phyloP scores from a whole-genome alignment of 2,329 filamentous ascomycete genomes.

The Fusarium brevicatenulatum region DNA sequence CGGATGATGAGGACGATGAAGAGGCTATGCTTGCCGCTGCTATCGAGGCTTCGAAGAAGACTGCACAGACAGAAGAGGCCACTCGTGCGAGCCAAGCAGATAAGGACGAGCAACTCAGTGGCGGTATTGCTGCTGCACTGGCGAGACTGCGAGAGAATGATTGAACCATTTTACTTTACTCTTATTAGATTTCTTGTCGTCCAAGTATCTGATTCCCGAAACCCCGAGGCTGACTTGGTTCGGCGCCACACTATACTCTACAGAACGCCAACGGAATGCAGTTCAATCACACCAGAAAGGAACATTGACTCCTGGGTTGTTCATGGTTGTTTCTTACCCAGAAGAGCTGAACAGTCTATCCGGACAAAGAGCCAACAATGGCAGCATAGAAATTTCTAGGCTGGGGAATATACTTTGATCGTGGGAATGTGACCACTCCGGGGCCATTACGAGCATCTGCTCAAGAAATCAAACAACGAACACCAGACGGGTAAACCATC shows the following conservation, averaged over 20 bases:
- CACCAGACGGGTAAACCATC: neutral
- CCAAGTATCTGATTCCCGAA: neutral
- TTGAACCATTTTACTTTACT: constrained; percentile 12
- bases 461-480: neutral
- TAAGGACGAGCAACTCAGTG: constrained; percentile 58
- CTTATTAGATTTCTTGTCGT: neutral
- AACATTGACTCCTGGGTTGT: too few relatives aligned
- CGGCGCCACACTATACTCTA: neutral
- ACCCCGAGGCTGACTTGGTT: neutral
- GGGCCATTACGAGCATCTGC: neutral
- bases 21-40: constrained; percentile 61
- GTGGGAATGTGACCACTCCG: too few relatives aligned
- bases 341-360: too few relatives aligned
- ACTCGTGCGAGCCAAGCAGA: constrained; percentile 32
- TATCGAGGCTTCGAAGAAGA: constrained; percentile 58
- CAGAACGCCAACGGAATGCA: neutral
- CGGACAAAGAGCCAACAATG: neutral
- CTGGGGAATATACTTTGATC: too few relatives aligned
- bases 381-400: neutral
- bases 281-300: neutral
- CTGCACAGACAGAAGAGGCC: constrained; percentile 44
- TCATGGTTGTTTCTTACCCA: neutral
- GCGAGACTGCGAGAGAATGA: constrained; percentile 63
- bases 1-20: constrained; percentile 60
- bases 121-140: constrained; percentile 69